Percentiles rank a stretch among this genome's conserved stretches.
These are phyloP conservation scores for Leptomonas pyrrhocoris DNA, from an alignment of 208 protist species.

Conservation along the genomic window DNA sequence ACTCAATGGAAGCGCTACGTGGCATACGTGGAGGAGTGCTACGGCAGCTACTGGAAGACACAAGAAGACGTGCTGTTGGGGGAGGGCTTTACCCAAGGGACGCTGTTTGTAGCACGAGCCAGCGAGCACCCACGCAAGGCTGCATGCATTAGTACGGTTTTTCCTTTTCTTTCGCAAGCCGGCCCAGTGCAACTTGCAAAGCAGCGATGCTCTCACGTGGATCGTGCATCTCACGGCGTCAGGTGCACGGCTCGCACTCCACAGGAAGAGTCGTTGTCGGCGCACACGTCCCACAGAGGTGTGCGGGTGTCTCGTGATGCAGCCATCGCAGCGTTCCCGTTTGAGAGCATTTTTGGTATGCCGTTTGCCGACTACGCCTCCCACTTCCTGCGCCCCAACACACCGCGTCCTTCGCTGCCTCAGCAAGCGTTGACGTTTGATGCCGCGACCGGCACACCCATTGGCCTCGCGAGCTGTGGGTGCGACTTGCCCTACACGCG, in stretches of 20 bases:
- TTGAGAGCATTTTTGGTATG: slow-evolving; percentile 45
- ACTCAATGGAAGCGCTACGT: slow-evolving; percentile 51
- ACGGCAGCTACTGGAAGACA: slow-evolving; percentile 32
- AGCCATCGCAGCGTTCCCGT: slow-evolving; percentile 29
- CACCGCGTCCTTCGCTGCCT: not conserved
- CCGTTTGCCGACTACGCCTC: slow-evolving; percentile 10
- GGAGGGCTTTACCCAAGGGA: slow-evolving; percentile 53
- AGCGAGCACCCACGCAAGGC: not conserved
- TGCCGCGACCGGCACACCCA: not conserved
- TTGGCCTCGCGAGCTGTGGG: not conserved
- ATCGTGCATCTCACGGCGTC: too few relatives aligned
- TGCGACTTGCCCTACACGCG: slow-evolving; percentile 1
- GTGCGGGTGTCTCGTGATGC: slow-evolving; percentile 12
- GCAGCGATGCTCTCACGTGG: not conserved
- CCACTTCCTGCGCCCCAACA: slow-evolving; percentile 16
- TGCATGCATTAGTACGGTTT: not conserved
- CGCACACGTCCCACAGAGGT: too few relatives aligned
- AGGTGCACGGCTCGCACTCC: too few relatives aligned
- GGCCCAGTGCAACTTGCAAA: not conserved
- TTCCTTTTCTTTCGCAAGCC: not conserved
- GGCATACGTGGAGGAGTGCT: slow-evolving; percentile 43
- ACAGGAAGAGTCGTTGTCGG: too few relatives aligned
- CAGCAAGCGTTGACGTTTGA: not conserved
- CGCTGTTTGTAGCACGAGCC: slow-evolving; percentile 34
- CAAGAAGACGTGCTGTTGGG: slow-evolving; percentile 45